Base-by-base conservation (phyloP, 2,329 filamentous ascomycete species). In the Polychaeton citri region DNA sequence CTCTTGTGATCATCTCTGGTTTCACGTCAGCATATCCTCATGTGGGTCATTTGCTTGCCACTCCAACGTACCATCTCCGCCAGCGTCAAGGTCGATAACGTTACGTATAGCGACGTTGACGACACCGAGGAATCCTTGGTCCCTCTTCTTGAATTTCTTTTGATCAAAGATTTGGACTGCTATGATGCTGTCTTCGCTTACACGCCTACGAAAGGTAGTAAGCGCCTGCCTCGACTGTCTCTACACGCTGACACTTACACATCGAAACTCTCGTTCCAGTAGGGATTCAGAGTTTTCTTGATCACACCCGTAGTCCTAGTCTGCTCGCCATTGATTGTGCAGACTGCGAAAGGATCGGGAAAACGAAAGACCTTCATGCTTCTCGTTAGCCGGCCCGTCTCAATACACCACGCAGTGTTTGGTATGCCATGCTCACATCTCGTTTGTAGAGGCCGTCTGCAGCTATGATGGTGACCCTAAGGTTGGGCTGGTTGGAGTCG, bases 81-180 rank as follows among this genome's bases (percentile, higher is more conserved):
- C 86, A 39, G 84, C 76, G 44, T 83, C 79, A 46, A 98, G 68
- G 57, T 95, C 88, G 49, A 98, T 85, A 26, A 90, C 81, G 69
- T 92, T 87, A 51, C 90, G 90, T 48, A 98, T 81, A 40, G 87
- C 80, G 51, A 98, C 81, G 59, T 98, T 98, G 55, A 98, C 95
- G 37, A 98, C 90, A 39, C 90, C 90, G 5, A 98, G 71, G 57
- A 98, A 98, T 6, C 90, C 90, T 60, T 98, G 90, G 51, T 98
- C 90, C 85, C 96, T 98, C 76, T 98, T 98, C 72, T 98, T 98
- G 68, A 98, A 98, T 66, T 98, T 98, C 69, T 95, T 95, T 64
- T 98, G 90, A 62, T 98, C 90, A 58, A 98, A 98, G 37, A 98
- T 94, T 58, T 98, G 90, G 32, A 98, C 87, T 6, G 90, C 90